Evolutionary conservation across 371 early-diverging fungal species (phyloP).

Genomic region (Rhizopus arrhizus): DNA sequence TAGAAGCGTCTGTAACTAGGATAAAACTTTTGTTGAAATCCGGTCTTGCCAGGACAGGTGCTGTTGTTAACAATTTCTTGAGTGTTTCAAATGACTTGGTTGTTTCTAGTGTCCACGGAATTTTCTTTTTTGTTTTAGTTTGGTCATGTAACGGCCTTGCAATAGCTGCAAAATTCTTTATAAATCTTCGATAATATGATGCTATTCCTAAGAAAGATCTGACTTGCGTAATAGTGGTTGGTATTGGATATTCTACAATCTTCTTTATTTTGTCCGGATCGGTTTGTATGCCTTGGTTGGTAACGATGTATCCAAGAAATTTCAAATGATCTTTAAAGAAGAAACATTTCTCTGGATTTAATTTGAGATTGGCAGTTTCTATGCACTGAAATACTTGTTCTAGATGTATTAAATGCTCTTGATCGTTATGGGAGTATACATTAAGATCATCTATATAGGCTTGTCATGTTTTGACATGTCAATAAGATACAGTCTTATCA

Average conservation of each 20-base stretch:
- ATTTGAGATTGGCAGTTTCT: too few relatives aligned
- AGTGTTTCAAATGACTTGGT: slow-evolving; percentile 8
- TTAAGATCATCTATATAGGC: slow-evolving; percentile 10
- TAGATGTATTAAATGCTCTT: too few relatives aligned
- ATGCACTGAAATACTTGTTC: too few relatives aligned
- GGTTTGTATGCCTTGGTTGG: not conserved
- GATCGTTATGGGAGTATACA: not conserved
- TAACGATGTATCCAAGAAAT: too few relatives aligned
- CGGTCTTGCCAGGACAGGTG: not conserved
- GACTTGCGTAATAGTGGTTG: too few relatives aligned
- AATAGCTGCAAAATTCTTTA: too few relatives aligned
- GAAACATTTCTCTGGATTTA: too few relatives aligned
- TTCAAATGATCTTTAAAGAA: too few relatives aligned
- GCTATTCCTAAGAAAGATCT: too few relatives aligned
- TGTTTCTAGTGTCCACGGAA: too few relatives aligned
- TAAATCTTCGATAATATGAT: too few relatives aligned
- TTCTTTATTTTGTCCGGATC: slow-evolving; percentile 5
- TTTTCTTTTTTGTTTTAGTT: slow-evolving; percentile 1
- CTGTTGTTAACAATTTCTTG: not conserved
- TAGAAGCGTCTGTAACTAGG: slow-evolving; percentile 3
- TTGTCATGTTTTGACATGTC: slow-evolving; percentile 3
- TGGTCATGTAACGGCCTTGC: slow-evolving; percentile 6
- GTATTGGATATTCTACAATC: slow-evolving; percentile 1
- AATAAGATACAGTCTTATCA: too few relatives aligned
- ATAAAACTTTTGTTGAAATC: slow-evolving; percentile 2